These are phyloP conservation scores for Apiotrichum sp. DNA, from an alignment of 1,284 basidiomycete genomes.

Conservation along the genomic window DNA sequence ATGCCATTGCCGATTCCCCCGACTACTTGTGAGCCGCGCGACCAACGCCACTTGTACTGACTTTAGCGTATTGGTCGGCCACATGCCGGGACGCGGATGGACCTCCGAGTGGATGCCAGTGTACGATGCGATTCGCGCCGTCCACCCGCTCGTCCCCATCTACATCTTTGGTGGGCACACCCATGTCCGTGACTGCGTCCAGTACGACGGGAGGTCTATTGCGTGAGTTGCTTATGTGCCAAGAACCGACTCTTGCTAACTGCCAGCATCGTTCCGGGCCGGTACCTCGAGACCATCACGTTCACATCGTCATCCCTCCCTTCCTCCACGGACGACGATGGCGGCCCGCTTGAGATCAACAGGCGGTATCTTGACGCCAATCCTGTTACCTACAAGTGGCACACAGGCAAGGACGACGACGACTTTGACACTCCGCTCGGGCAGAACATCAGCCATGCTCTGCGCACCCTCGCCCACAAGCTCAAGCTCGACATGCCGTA, in stretches of 20 bases:
- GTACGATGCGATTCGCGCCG: conserved; percentile 63
- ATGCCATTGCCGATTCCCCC: conserved; percentile 70
- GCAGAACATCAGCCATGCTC: conserved; percentile 27
- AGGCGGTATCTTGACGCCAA: conserved; percentile 51
- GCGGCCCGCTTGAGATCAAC: conserved; percentile 37
- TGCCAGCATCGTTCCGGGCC: conserved; percentile 61
- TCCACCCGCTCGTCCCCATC: conserved; percentile 68
- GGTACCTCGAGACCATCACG: conserved; percentile 83
- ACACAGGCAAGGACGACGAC: conserved; percentile 28
- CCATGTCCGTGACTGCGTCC: conserved; percentile 70
- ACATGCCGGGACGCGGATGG: conserved; percentile 44
- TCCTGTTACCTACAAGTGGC: conserved; percentile 44
- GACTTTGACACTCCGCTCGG: conserved; percentile 40
- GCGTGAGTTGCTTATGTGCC: conserved; percentile 31
- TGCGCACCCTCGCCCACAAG: conserved; percentile 26
- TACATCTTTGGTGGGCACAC: conserved; percentile 72
- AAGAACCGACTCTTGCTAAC: conserved; percentile 58
- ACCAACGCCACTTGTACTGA: background rate
- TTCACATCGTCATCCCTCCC: conserved; percentile 40
- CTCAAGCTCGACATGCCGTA: conserved; percentile 48
- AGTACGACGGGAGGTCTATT: conserved; percentile 46
- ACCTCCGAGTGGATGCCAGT: conserved; percentile 59
- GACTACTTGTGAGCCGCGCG: conserved; percentile 58
- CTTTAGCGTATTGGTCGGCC: conserved; percentile 29
- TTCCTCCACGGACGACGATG: conserved; percentile 13